Base-by-base conservation (phyloP, 306 rosid genomes). In the Elaeagnus macrophylla region DNA sequence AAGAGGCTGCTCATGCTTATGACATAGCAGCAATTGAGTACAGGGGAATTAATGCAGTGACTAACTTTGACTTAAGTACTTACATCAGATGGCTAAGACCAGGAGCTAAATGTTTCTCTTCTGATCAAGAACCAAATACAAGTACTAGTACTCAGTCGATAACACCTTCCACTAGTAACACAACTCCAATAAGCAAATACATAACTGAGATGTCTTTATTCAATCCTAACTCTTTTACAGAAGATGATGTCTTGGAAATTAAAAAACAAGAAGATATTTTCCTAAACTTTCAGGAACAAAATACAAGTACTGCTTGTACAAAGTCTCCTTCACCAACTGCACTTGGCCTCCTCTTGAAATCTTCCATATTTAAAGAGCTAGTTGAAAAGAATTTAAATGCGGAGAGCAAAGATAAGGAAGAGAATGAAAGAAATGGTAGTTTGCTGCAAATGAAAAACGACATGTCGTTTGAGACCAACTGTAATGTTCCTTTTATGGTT, bases 341-440 rank as follows among this genome's bases (percentile, higher is more conserved):
- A 25, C 75, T 85, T 19, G 86, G 95, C 61, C 81, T 89, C 69
- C 89, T 89, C 60, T 72, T 89, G 7, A 81, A 79, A 53, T 89
- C 95, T 10, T 75, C 95, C 20, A 62, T 85, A 35, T 85, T 80
- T 54, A 82, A 74, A 79, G 83, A 89, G 39, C 73, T 83, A 36
- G 61, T 77, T 61, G 80, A 85, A 67, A 82, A 77, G 70, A 85
- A 81, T 48, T 45, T 72, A 39, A 77, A 78, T 17, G 39, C 57
- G 8, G 59, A 68, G 17, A 53, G 17, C 9, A 76, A 65, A 13
- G 78, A 60, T 5, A 55, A 40, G 12, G 79, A 61, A 57, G 79
- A 68, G 67, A 62, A 53, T 51, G 85, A 68, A 18, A 19, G 38
- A 17, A 78, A 66, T 13, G 0, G 7, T 50, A 70, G 49, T 44